phyloP scores from a whole-genome alignment of 2,329 filamentous ascomycete genomes.

The Aplosporella prunicola region DNA sequence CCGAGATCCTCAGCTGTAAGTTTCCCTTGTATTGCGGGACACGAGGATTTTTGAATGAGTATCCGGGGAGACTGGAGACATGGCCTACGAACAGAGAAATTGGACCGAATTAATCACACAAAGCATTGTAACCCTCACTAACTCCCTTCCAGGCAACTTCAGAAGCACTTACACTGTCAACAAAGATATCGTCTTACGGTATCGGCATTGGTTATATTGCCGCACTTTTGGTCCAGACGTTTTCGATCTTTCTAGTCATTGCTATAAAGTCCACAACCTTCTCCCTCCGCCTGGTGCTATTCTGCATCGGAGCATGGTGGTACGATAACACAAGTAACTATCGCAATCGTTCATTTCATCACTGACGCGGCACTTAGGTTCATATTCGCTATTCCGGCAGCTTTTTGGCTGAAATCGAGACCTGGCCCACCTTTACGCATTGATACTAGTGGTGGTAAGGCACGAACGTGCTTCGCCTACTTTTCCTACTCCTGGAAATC shows the following conservation, averaged over 20 bases:
- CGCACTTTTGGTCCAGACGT: conserved; percentile 71
- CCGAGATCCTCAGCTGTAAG: conserved; percentile 9
- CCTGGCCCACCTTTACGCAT: conserved; percentile 63
- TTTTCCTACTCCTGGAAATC: conserved; percentile 78
- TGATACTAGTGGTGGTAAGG: conserved; percentile 16
- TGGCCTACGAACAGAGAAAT: too few species aligned
- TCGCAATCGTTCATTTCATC: too few species aligned
- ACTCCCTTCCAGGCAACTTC: conserved; percentile 32
- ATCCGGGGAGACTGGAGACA: too few species aligned
- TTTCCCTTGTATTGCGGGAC: too few species aligned
- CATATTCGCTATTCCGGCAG: conserved; percentile 77
- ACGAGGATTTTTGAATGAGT: too few species aligned
- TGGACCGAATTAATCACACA: too few species aligned
- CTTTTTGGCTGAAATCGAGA: conserved; percentile 75
- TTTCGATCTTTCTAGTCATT: conserved; percentile 69
- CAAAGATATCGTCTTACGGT: conserved; percentile 81
- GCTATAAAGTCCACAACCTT: conserved; percentile 58
- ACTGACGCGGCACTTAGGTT: too few species aligned
- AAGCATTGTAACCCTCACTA: too few species aligned
- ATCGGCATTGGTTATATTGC: conserved; percentile 91
- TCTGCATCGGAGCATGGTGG: conserved; percentile 89
- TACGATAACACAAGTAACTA: too few species aligned
- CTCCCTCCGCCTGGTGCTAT: conserved; percentile 77
- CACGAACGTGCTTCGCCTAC: conserved; percentile 56
- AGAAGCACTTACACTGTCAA: conserved; percentile 71